phyloP scores from a whole-genome alignment of 2,329 filamentous ascomycete genomes.

The Paraphaeosphaeria minitans region DNA sequence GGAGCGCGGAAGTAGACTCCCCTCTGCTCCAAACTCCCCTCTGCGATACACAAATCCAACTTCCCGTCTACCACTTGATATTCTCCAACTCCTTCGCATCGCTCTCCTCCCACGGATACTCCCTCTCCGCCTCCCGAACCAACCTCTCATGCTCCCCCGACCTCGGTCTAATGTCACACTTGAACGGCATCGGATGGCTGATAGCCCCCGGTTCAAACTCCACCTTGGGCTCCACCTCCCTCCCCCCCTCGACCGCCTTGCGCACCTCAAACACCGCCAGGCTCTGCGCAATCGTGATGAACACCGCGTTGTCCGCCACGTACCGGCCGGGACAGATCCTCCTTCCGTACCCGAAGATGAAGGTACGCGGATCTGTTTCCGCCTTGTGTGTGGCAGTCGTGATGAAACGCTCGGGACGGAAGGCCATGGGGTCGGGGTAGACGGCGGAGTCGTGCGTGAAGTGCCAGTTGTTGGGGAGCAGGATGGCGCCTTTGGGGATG shows the following conservation, averaged over 20 bases:
- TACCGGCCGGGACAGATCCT: slow-evolving; percentile 51
- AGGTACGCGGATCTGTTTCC: slow-evolving; percentile 46
- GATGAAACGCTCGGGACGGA: slow-evolving; percentile 53
- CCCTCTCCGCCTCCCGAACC: slow-evolving; percentile 40
- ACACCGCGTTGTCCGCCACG: slow-evolving; percentile 50
- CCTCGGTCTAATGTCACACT: slow-evolving; percentile 43
- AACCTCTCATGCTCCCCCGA: slow-evolving; percentile 39
- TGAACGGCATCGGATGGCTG: slow-evolving; percentile 48
- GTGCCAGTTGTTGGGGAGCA: slow-evolving; percentile 48
- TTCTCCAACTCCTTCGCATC: slow-evolving; percentile 38
- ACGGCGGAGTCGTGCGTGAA: slow-evolving; percentile 47
- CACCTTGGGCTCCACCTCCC: slow-evolving; percentile 40
- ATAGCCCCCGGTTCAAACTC: slow-evolving; percentile 46
- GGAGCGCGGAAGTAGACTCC: no score
- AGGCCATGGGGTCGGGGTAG: slow-evolving; percentile 46
- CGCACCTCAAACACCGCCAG: slow-evolving; percentile 56
- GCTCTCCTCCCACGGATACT: slow-evolving; percentile 49
- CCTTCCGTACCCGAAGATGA: slow-evolving; percentile 49
- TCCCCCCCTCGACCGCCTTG: slow-evolving; percentile 45
- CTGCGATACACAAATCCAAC: neutral
- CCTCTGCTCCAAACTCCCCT: neutral
- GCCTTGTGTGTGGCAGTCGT: slow-evolving; percentile 31
- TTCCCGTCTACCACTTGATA: slow-evolving; percentile 7
- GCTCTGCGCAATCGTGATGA: slow-evolving; percentile 49
- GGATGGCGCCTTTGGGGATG: slow-evolving; percentile 49